Conservation (phyloP, 1,139 yeast species). For the Candida pseudocylindracea region DNA sequence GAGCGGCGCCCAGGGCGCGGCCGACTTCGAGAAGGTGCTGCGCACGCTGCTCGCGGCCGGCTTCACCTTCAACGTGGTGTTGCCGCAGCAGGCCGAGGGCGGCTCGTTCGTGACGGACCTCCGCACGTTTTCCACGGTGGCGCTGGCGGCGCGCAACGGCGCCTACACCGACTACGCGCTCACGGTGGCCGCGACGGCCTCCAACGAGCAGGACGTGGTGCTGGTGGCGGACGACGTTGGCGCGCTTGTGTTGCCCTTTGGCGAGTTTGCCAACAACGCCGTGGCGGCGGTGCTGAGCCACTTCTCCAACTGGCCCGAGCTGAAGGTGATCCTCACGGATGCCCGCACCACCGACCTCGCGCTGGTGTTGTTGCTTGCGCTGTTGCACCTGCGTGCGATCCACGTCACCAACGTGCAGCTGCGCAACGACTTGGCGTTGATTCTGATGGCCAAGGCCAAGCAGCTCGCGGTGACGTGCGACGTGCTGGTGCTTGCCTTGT, state of each 20-base stretch:
- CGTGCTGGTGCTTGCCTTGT: slow-evolving; percentile 62
- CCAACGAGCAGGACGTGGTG: slow-evolving; percentile 39
- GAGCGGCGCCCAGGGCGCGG: slow-evolving; percentile 11
- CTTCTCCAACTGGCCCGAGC: slow-evolving; percentile 64
- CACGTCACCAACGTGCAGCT: slow-evolving; percentile 78
- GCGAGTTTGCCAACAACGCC: slow-evolving; percentile 44
- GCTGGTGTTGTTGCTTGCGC: slow-evolving; percentile 71
- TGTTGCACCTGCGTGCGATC: slow-evolving; percentile 65
- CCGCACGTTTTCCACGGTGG: slow-evolving; percentile 25
- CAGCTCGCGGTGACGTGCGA: slow-evolving; percentile 76
- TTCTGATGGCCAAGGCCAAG: slow-evolving; percentile 70
- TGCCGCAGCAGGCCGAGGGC: slow-evolving; percentile 52
- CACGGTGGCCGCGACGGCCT: slow-evolving; percentile 62
- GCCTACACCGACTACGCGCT: slow-evolving; percentile 71
- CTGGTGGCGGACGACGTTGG: slow-evolving; percentile 50
- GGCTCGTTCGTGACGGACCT: slow-evolving; percentile 9
- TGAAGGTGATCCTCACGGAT: slow-evolving; percentile 77
- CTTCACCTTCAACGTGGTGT: slow-evolving; percentile 65
- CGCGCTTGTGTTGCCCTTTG: slow-evolving; percentile 49
- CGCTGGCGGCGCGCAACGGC: slow-evolving; percentile 27
- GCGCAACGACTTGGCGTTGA: slow-evolving; percentile 64
- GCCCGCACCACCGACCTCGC: slow-evolving; percentile 87
- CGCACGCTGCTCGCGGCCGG: slow-evolving; percentile 66
- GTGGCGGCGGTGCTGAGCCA: slow-evolving; percentile 63
- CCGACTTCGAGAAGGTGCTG: slow-evolving; percentile 42